Conservation (phyloP, 2,329 filamentous ascomycete genomes). For the Fusarium virguliforme region DNA sequence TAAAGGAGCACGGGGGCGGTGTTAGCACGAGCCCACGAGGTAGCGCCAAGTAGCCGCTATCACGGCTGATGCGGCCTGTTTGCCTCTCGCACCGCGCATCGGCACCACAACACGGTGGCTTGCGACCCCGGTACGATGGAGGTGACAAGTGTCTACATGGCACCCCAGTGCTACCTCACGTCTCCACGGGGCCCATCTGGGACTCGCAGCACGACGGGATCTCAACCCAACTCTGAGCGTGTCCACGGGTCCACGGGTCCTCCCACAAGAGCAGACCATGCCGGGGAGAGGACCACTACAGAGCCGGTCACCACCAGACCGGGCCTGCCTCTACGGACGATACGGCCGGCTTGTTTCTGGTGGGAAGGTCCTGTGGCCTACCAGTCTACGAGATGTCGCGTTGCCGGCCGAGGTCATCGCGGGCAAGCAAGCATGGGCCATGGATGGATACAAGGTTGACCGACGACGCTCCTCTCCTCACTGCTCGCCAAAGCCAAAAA, state of each 20-base stretch:
- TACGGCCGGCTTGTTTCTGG: constrained; percentile 28
- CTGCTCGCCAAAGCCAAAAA: not conserved
- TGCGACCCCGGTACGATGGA: constrained; percentile 28
- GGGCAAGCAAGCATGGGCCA: constrained; percentile 14
- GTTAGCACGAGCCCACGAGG: constrained; percentile 48
- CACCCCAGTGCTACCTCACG: constrained; percentile 55
- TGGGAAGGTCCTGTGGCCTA: constrained; percentile 20
- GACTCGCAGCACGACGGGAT: constrained; percentile 59
- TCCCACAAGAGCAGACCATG: constrained; percentile 49
- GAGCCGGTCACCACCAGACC: constrained; percentile 39
- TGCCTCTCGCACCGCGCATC: not conserved
- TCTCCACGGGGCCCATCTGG: constrained; percentile 58
- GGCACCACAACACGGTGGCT: constrained; percentile 1
- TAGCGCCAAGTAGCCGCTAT: constrained; percentile 50
- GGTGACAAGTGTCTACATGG: constrained; percentile 55
- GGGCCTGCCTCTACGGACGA: constrained; percentile 24
- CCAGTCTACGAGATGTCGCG: not conserved
- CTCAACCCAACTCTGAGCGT: constrained; percentile 58
- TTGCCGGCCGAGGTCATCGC: constrained; percentile 9
- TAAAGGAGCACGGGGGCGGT: constrained; percentile 57
- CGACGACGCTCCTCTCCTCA: constrained; percentile 7
- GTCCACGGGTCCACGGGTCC: constrained; percentile 51
- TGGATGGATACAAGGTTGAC: not conserved
- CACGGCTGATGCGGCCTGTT: constrained; percentile 24
- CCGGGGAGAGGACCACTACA: constrained; percentile 37